A percentile compares a stretch with the other conserved stretches of the same genome.
Conservation (phyloP, 371 early-diverging fungal species). For the Mortierella sp. region DNA sequence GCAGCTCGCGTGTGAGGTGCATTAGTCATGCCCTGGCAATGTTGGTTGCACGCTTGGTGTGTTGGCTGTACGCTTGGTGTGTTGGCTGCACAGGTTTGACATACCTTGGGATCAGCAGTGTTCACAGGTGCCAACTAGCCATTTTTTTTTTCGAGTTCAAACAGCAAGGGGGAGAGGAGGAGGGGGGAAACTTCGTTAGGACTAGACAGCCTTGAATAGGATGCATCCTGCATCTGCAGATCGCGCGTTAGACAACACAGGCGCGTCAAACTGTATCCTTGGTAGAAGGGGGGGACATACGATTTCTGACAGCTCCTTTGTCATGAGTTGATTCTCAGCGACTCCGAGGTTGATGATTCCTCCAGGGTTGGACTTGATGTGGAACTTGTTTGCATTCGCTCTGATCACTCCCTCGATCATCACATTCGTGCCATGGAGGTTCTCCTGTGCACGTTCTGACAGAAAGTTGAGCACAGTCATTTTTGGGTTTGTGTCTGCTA, state of each 20-base stretch:
- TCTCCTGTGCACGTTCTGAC: slow-evolving; percentile 36
- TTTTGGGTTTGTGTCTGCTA: no score
- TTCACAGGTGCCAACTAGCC: slow-evolving; percentile 29
- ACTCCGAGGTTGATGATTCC: slow-evolving; percentile 80
- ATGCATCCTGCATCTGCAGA: no score
- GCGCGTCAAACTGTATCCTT: no score
- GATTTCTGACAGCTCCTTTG: slow-evolving; percentile 57
- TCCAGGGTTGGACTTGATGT: slow-evolving; percentile 57
- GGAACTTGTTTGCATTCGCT: slow-evolving; percentile 59
- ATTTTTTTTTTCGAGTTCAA: neutral
- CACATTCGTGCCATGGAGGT: slow-evolving; percentile 19
- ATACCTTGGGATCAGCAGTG: slow-evolving; percentile 24
- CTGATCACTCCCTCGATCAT: slow-evolving; percentile 35
- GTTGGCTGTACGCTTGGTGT: neutral
- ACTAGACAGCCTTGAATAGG: no score
- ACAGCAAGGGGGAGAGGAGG: no score
- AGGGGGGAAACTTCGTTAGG: no score
- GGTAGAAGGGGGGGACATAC: slow-evolving; percentile 43
- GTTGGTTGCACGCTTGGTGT: neutral
- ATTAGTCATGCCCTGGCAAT: neutral
- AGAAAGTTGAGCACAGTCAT: slow-evolving; percentile 19
- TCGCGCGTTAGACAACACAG: no score
- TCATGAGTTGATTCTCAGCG: slow-evolving; percentile 77
- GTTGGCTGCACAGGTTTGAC: neutral
- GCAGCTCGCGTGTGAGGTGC: no score